Percentiles rank a stretch among this genome's conserved stretches.
Conservation (phyloP, 2,329 filamentous ascomycete species). For the Biscogniauxia sp. region DNA sequence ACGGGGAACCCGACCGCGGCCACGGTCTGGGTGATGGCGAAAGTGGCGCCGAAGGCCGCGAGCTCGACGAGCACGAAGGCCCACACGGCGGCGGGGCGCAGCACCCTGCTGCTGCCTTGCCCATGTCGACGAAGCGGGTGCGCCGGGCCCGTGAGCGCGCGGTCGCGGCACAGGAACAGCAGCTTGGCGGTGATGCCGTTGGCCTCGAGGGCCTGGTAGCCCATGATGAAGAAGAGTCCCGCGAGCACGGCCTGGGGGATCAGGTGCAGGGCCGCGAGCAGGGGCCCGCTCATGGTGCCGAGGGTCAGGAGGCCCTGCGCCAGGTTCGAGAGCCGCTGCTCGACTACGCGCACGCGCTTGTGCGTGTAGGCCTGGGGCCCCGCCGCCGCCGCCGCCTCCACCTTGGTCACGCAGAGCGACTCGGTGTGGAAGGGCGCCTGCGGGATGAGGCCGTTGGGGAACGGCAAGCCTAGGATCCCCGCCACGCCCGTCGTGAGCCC, state of each 20-base stretch:
- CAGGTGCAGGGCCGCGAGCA: conserved; percentile 71
- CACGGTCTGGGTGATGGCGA: conserved; percentile 80
- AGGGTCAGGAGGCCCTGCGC: conserved; percentile 75
- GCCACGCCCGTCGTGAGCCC: conserved; percentile 74
- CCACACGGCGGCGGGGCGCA: conserved; percentile 68
- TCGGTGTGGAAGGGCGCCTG: conserved; percentile 82
- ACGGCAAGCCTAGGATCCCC: conserved; percentile 73
- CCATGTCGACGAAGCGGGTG: conserved; percentile 50
- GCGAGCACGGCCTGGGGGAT: conserved; percentile 79
- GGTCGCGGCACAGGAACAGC: conserved; percentile 66
- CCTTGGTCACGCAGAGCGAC: conserved; percentile 69
- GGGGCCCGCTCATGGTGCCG: conserved; percentile 73
- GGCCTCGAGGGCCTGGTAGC: conserved; percentile 69
- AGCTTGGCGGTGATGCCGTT: conserved; percentile 78
- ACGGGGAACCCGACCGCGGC: conserved; percentile 80
- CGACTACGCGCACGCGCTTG: conserved; percentile 63
- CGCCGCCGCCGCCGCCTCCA: conserved; percentile 54
- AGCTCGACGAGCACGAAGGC: conserved; percentile 67
- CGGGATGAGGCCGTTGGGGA: conserved; percentile 80
- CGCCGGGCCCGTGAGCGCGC: conserved; percentile 53
- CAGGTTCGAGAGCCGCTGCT: conserved; percentile 77
- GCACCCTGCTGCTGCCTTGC: conserved; percentile 35
- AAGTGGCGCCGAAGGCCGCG: conserved; percentile 71
- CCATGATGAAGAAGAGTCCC: conserved; percentile 83
- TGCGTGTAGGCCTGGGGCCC: conserved; percentile 45